Evolutionary conservation across 1,139 yeast species (phyloP), one percentile per base, ranked within the genome.

Genomic region (Kurtzmaniella quercitrusa): DNA sequence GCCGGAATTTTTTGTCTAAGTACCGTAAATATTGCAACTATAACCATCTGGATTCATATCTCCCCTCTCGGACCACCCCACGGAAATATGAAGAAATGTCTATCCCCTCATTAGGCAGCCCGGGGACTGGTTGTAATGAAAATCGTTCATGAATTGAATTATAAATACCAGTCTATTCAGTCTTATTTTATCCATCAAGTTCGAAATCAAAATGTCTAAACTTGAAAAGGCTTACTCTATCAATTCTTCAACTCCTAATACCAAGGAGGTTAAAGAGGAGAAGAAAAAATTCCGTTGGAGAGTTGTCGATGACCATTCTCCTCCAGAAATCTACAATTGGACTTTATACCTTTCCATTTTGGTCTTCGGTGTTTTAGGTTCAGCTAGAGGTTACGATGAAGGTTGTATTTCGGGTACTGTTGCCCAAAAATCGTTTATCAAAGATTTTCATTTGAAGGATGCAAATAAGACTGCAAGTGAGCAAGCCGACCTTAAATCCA

Each of bases 371-470:
- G 56, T 79, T 23, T 60, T 78, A 43, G 86, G 86, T 10, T 69
- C 79, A 21, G 81, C 82, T 10, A 63, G 85, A 57, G 86, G 86
- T 14, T 72, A 68, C 43, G 86, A 81, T 57, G 85, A 80, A 59
- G 86, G 85, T 41, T 63, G 64, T 48, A 63, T 63, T 39, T 59
- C 78, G n/a, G 81, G 80, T 9, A 59, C 70, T 2, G 63, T 71
- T 36, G 70, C 76, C 2, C 79, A 72, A 50, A 57, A 56, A 2
- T 62, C 78, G 1, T 80, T 80, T 56, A 59, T 56, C 39, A 41
- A 53, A 2, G 64, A 61, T 46, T 78, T 78, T 54, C 82, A 82
- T 2, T 65, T 80, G 34, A 50, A 55, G 18, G 81, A 77, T 50
- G 54, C 61, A 4, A 52, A 56, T 29, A 74, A 70, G 50, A 44